Base-by-base conservation (phyloP, 2,329 filamentous ascomycete genomes). In the Fusarium ramigenum region DNA sequence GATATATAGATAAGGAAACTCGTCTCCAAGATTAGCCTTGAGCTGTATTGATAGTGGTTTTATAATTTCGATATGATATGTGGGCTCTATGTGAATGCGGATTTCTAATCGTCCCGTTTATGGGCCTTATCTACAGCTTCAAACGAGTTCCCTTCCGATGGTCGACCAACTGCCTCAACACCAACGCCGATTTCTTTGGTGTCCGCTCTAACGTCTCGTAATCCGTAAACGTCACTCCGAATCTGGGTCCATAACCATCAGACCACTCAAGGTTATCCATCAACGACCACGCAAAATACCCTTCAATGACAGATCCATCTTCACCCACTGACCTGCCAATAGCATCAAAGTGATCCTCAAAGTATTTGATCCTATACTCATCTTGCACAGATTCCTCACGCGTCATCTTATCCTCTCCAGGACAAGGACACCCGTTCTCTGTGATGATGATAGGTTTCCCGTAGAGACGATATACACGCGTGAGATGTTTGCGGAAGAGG, bases 331-430 rank as follows among this genome's bases (percentile, higher is more conserved):
- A 44, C 23, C 47, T 69, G 0, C 75, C 79, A 40, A 84, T 80
- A 0, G 83, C 79, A 42, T 84, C 80, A 4, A 85, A 68, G 34
- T 84, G 82, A 25, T 81, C 77, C 18, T 78, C 73, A 57, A 84
- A 83, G 50, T 85, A 84, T 15, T 75, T 65, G 10, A 80, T 75
- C 4, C 83, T 78, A 58, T 81, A 84, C 7, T 63, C 68, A 62
- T 85, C 83, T 16, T 83, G 64, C 1, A 84, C 78, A 2, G 81
- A 78, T 57, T 83, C 78, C 28, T 81, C 78, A 0, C 77, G 62
- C 1, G 62, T 56, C 69, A 74, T 75, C 10, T 57, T 69, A 3
- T 69, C 71, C 34, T 75, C 71, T 0, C 65, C 72, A 0, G 71
- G 72, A 7, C 72, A 75, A 9, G 72, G 72, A 44, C 71, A 75